A percentile compares a stretch with the other conserved stretches of the same genome.
These are phyloP conservation scores for Torrubiella hemipterigena DNA, from an alignment of 2,329 filamentous ascomycete genomes.

Conservation along the genomic window DNA sequence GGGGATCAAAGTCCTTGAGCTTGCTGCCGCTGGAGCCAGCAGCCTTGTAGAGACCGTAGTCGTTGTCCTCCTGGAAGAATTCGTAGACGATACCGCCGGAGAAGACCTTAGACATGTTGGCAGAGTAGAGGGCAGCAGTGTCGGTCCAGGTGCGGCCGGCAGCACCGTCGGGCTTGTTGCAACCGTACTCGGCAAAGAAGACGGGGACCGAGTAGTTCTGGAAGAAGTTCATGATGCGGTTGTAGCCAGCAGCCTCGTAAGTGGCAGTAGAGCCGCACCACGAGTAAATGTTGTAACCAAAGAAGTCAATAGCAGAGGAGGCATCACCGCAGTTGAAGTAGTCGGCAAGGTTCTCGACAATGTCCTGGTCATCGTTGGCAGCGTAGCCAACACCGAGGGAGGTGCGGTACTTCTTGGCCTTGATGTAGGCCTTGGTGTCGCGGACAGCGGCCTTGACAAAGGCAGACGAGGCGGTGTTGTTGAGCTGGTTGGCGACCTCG, in stretches of 20 bases:
- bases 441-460: slow-evolving; percentile 97
- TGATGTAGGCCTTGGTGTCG: slow-evolving; percentile 92
- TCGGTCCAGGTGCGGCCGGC: slow-evolving; percentile 72
- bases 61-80: slow-evolving; percentile 86
- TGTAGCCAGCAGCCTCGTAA: slow-evolving; percentile 65
- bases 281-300: slow-evolving; percentile 99
- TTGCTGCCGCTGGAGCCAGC: slow-evolving; percentile 47
- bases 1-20: slow-evolving; percentile 61
- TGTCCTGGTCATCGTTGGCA: slow-evolving; percentile 79
- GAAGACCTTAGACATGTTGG: slow-evolving; percentile 75
- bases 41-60: slow-evolving; percentile 66
- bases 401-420: slow-evolving; percentile 64
- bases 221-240: slow-evolving; percentile 76
- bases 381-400: slow-evolving; percentile 96
- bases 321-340: slow-evolving; percentile 85
- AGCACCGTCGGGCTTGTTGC: slow-evolving; percentile 55
- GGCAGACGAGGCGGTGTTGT: slow-evolving; percentile 81
- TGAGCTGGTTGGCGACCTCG: slow-evolving; percentile 81
- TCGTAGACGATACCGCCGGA: slow-evolving; percentile 98
- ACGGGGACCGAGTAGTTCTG: slow-evolving; percentile 79
- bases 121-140: slow-evolving; percentile 67
- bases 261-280: slow-evolving; percentile 88
- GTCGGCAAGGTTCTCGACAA: slow-evolving; percentile 68
- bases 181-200: slow-evolving; percentile 98
- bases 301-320: slow-evolving; percentile 73